Evolutionary conservation across 805 yeast species (phyloP), one percentile per base, ranked within the genome.

Genomic region (Suhomyces sp.): DNA sequence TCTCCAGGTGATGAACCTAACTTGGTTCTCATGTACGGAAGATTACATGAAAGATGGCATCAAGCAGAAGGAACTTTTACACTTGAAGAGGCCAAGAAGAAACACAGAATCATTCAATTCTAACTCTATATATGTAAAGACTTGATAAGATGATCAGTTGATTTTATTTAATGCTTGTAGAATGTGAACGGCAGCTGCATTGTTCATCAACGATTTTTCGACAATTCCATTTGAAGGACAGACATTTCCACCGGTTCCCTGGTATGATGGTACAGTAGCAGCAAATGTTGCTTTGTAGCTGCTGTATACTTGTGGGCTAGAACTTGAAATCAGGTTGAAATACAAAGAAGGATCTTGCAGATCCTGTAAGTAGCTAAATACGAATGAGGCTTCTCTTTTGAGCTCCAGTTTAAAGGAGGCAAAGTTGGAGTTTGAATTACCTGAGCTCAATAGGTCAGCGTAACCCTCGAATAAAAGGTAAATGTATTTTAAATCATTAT

Each of bases 11-110:
- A 64, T 17, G 70, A 64, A 19, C 69, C 69, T 2, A 56, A 52
- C 25, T 51, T 56, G 23, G 66, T 64, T n/a, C 44, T 55, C 20
- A 25, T 66, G n/a, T 62, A 59, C 33, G 74, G 73, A 5, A 48
- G 74, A 25, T 40, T 57, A 10, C 66, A 68, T 24, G 74, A 68
- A 46, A 53, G 74, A 37, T 68, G 74, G 74, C 69, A 67, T 31
- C 47, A 43, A 25, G 39, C 43, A 2, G 43, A 39, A 17, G 23
- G 26, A 4, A 37, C 33, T 23, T 57, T 56, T 28, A 46, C 49
- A n/a, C 40, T 56, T 22, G 57, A 48, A 28, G 59, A 53, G 32
- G 61, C 60, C 4, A 48, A 34, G 28, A 53, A 53, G 34, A 45
- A 42, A 24, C 55, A 53, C 38, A 46, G 49, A 19, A 37, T 57